Conservation (phyloP, 371 early-diverging fungal species). For the Conidiobolus coronatus region DNA sequence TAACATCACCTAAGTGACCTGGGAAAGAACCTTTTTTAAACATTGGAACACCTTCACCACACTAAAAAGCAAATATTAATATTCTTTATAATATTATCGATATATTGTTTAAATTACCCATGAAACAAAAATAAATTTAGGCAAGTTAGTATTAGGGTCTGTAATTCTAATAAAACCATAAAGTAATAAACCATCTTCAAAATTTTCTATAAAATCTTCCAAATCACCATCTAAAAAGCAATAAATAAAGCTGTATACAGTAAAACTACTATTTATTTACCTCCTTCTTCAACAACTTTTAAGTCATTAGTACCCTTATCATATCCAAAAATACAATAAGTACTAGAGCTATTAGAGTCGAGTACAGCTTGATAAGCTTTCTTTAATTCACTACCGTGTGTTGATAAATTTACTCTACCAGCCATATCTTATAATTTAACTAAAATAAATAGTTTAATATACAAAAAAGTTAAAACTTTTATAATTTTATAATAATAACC, state of each 20-base stretch:
- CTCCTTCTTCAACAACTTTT: conserved; percentile 39
- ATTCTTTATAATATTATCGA: neutral
- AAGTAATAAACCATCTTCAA: conserved; percentile 64
- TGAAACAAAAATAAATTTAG: conserved; percentile 70
- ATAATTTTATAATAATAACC: no score
- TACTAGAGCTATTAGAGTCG: conserved; percentile 17
- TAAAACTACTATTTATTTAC: conserved; percentile 11
- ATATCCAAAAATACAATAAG: conserved; percentile 58
- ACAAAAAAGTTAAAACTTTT: no score
- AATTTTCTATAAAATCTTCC: conserved; percentile 70
- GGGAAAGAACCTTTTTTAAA: conserved; percentile 66
- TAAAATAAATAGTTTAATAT: no score
- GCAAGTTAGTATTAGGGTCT: conserved; percentile 66
- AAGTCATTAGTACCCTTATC: conserved; percentile 64
- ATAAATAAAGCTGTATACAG: no score
- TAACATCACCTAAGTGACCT: conserved; percentile 53
- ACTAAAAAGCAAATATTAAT: conserved; percentile 18
- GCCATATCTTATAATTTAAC: no score
- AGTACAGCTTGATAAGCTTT: conserved; percentile 35
- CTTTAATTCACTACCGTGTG: conserved; percentile 21
- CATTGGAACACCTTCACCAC: conserved; percentile 83
- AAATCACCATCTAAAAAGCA: conserved; percentile 34
- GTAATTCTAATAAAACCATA: conserved; percentile 62
- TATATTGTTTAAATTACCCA: conserved; percentile 35
- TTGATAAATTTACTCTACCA: conserved; percentile 18